Evolutionary conservation across 768 basidiomycete species (phyloP).

Genomic region (Sistotremastrum suecicum): DNA sequence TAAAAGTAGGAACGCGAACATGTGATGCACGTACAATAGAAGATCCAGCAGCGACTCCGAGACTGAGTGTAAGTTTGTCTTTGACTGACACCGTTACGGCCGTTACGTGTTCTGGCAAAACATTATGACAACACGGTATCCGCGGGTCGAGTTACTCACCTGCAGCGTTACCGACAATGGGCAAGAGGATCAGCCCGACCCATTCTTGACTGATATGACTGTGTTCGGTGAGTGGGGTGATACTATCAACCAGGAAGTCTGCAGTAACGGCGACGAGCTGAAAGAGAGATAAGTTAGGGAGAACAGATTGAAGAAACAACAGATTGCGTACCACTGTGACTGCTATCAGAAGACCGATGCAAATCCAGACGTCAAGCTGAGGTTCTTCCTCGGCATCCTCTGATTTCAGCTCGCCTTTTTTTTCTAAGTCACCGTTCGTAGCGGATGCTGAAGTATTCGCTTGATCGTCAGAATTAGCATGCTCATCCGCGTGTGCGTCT

Average conservation of each 20-base stretch:
- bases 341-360: conserved; percentile 34
- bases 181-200: conserved; percentile 80
- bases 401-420: conserved; percentile 11
- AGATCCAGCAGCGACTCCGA: conserved; percentile 83
- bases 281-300: neutral
- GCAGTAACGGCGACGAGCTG: conserved; percentile 47
- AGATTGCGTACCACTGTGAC: conserved; percentile 60
- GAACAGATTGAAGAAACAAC: neutral
- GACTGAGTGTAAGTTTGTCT: conserved; percentile 73
- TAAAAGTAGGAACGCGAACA: neutral
- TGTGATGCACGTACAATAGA: conserved; percentile 43
- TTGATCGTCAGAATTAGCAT: no score
- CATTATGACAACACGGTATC: conserved; percentile 1
- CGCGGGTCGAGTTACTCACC: conserved; percentile 27
- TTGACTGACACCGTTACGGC: conserved; percentile 88
- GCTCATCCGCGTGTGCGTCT: no score
- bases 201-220: conserved; percentile 62
- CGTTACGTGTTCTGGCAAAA: conserved; percentile 59
- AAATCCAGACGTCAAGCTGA: conserved; percentile 43
- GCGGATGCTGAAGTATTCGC: no score
- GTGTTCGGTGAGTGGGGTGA: conserved; percentile 48
- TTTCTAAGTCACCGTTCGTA: no score
- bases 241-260: conserved; percentile 65
- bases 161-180: conserved; percentile 85
- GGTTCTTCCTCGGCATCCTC: conserved; percentile 36